These are phyloP conservation scores for Fraxinus paxiana DNA, from an alignment of 305 asterid species.

Conservation along the genomic window DNA sequence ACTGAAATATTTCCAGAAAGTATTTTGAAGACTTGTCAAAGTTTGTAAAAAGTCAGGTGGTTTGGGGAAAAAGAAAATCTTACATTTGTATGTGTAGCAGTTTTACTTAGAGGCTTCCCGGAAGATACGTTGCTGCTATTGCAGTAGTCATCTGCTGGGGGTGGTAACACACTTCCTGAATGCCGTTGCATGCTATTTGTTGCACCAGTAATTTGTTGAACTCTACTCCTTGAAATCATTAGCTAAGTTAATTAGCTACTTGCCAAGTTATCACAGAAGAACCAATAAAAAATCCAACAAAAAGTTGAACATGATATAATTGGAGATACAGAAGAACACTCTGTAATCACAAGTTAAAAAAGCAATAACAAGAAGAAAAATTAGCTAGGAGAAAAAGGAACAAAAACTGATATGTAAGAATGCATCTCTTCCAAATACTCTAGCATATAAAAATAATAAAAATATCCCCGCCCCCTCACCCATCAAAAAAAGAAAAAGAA, in stretches of 20 bases:
- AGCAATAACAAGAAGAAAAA: background rate
- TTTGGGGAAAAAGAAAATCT: constrained; percentile 29
- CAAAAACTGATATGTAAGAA: background rate
- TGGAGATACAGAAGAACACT: background rate
- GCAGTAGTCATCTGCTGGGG: constrained; percentile 82
- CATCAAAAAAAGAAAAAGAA: background rate
- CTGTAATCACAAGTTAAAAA: background rate
- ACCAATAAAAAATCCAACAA: background rate
- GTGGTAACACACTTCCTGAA: constrained; percentile 78
- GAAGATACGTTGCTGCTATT: constrained; percentile 47
- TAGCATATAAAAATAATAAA: background rate
- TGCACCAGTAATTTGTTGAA: constrained; percentile 70
- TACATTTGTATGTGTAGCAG: constrained; percentile 57
- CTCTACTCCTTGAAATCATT: constrained; percentile 62
- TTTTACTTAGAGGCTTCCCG: constrained; percentile 54
- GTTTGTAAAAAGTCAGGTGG: background rate
- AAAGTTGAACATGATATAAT: background rate
- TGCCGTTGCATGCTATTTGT: constrained; percentile 59
- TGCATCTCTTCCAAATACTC: background rate
- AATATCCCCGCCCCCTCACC: background rate
- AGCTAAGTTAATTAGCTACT: constrained; percentile 33
- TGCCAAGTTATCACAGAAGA: background rate
- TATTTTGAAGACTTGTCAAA: background rate
- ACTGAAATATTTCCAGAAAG: constrained; percentile 2
- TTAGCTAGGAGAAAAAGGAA: background rate